Percentiles rank a stretch among this genome's conserved stretches.
Conservation (phyloP, 805 yeast species). For the Suhomyces tanzawaensis region DNA sequence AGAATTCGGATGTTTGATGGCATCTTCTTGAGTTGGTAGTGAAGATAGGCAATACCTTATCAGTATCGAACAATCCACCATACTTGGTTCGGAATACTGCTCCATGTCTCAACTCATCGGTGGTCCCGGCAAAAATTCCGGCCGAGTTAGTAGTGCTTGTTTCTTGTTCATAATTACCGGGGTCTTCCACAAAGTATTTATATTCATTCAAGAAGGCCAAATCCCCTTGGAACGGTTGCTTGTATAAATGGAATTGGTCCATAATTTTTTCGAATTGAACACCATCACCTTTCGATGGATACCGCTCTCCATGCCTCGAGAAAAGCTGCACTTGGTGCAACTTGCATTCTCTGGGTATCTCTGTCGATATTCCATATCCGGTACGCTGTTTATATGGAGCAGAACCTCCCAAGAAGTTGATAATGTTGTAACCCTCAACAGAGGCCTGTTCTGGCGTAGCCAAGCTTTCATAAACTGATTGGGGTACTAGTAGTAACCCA, state of each 20-base stretch:
- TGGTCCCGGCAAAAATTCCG: constrained; percentile 51
- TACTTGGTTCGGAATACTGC: constrained; percentile 47
- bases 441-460: constrained; percentile 27
- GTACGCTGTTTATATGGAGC: constrained; percentile 27
- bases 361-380: constrained; percentile 25
- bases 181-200: constrained; percentile 45
- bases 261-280: constrained; percentile 24
- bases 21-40: constrained; percentile 55
- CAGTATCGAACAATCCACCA: constrained; percentile 39
- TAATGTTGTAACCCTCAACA: constrained; percentile 23
- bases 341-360: constrained; percentile 40
- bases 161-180: constrained; percentile 46
- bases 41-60: constrained; percentile 47
- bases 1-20: constrained; percentile 51
- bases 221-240: constrained; percentile 43
- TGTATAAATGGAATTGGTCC: constrained; percentile 25
- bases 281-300: constrained; percentile 36
- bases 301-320: constrained; percentile 80
- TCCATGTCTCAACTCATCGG: constrained; percentile 51
- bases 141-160: constrained; percentile 44
- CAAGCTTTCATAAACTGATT: constrained; percentile 20
- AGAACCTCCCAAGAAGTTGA: constrained; percentile 24
- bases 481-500: constrained; percentile 23
- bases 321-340: constrained; percentile 68
- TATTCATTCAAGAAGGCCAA: constrained; percentile 53